Conservation (phyloP, 495 filamentous ascomycete genomes). For the Aspergillus incahuasiensis region DNA sequence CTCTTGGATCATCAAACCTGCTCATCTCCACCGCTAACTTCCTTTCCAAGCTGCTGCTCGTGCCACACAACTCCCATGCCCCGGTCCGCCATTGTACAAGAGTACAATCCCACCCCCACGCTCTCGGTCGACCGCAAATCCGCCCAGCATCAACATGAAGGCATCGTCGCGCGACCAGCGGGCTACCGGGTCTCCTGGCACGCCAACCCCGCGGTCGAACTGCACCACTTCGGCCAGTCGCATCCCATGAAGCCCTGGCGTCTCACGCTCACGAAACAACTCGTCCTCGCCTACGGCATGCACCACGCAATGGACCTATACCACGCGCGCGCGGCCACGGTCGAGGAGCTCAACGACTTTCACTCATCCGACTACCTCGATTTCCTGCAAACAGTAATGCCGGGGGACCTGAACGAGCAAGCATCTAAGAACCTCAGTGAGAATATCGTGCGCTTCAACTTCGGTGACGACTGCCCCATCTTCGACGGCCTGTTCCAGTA, state of each 20-base stretch:
- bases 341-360: slow-evolving; percentile 82
- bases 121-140: slow-evolving; percentile 60
- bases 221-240: slow-evolving; percentile 88
- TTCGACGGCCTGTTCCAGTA: slow-evolving; percentile 96
- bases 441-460: slow-evolving; percentile 59
- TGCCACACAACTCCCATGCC: slow-evolving; percentile 30
- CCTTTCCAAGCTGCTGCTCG: neutral
- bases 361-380: slow-evolving; percentile 87
- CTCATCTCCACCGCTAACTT: neutral
- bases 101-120: slow-evolving; percentile 58
- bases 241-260: slow-evolving; percentile 99
- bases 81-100: slow-evolving; percentile 60
- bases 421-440: slow-evolving; percentile 32
- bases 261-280: slow-evolving; percentile 87
- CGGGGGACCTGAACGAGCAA: slow-evolving; percentile 37
- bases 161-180: slow-evolving; percentile 64
- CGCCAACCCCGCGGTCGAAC: slow-evolving; percentile 90
- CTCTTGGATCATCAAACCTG: neutral
- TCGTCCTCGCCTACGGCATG: slow-evolving; percentile 91
- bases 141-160: slow-evolving; percentile 62
- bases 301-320: slow-evolving; percentile 94
- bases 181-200: slow-evolving; percentile 97
- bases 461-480: slow-evolving; percentile 92
- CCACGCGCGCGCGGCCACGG: slow-evolving; percentile 71
- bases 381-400: slow-evolving; percentile 56